Conservation (phyloP, 2,329 filamentous ascomycete genomes). For the Dactylellina cionopaga region DNA sequence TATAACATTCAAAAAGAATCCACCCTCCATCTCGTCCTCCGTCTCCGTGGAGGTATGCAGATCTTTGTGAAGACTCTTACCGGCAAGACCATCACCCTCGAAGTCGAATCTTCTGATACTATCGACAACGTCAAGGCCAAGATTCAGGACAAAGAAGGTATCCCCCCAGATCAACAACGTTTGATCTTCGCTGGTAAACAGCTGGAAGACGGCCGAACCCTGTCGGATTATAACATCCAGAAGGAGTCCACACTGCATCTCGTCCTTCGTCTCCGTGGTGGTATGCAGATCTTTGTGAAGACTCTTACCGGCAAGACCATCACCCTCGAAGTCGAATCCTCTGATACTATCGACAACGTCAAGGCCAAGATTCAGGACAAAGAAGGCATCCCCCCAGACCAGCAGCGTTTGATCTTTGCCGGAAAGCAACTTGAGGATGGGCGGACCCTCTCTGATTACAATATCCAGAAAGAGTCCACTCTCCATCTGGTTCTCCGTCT, state of each 20-base stretch:
- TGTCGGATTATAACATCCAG: conserved; percentile 92
- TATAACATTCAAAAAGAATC: conserved; percentile 98
- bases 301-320: conserved; percentile 80
- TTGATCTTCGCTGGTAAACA: conserved; percentile 97
- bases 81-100: conserved; percentile 75
- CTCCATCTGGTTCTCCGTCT: conserved; percentile 83
- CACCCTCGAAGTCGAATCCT: conserved; percentile 87
- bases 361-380: conserved; percentile 87
- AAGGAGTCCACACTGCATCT: conserved; percentile 78
- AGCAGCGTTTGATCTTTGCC: conserved; percentile 92
- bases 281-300: conserved; percentile 57
- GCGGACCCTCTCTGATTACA: conserved; percentile 91
- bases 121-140: conserved; percentile 97
- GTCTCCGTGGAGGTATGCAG: conserved; percentile 83
- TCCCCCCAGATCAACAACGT: conserved; percentile 94
- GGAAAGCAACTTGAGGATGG: conserved; percentile 95
- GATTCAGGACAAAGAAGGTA: conserved; percentile 98
- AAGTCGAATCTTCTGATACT: conserved; percentile 71
- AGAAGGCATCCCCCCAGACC: conserved; percentile 89
- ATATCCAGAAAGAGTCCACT: conserved; percentile 92
- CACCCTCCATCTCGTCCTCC: conserved; percentile 81
- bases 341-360: conserved; percentile 92
- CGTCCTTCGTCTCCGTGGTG: conserved; percentile 57
- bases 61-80: conserved; percentile 88
- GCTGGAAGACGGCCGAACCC: conserved; percentile 82